phyloP scores from a whole-genome alignment of 2,329 filamentous ascomycete genomes.

The Clarireedia paspali region DNA sequence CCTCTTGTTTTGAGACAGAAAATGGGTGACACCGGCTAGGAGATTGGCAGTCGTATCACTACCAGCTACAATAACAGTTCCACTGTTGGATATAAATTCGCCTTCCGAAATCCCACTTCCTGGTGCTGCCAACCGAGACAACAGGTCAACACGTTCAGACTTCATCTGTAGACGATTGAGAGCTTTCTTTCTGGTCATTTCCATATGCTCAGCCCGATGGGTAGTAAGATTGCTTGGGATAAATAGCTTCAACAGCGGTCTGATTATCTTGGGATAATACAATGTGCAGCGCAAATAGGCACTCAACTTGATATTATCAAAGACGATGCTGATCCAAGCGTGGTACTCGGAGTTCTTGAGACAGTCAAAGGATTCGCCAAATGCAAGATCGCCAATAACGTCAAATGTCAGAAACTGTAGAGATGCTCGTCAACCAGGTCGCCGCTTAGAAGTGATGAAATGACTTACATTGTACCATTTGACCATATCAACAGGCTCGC shows the following conservation, averaged over 20 bases:
- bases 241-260: background rate
- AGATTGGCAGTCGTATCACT: background rate
- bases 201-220: no score
- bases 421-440: no score
- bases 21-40: background rate
- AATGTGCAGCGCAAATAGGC: background rate
- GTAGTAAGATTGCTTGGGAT: background rate
- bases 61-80: background rate
- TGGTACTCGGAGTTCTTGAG: conserved; percentile 17
- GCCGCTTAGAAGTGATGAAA: no score
- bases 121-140: background rate
- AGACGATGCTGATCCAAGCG: background rate
- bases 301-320: background rate
- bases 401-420: conserved; percentile 30
- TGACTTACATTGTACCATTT: conserved; percentile 26
- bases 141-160: no score
- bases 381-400: conserved; percentile 36
- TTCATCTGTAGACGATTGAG: no score
- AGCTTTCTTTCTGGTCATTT: no score
- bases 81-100: background rate
- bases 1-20: background rate
- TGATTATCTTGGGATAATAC: background rate
- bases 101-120: background rate
- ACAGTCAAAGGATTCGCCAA: conserved; percentile 34
- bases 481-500: conserved; percentile 19